A percentile compares a stretch with the other conserved stretches of the same genome.
Evolutionary conservation across 768 basidiomycete species (phyloP).

Genomic region (Suillus paluster): DNA sequence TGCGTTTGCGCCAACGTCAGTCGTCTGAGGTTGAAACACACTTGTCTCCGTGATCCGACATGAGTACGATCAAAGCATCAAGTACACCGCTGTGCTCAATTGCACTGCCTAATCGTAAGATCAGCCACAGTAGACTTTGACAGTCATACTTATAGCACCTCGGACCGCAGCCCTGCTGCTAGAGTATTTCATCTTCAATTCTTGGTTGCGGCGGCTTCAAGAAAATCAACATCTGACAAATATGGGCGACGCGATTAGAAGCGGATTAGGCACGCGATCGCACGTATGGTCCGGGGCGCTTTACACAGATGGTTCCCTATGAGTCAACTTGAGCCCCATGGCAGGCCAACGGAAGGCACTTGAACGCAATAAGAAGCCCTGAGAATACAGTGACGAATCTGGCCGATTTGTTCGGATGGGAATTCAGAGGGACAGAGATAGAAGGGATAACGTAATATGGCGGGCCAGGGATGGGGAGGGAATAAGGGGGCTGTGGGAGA

Average conservation of each 20-base stretch:
- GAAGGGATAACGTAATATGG: not conserved
- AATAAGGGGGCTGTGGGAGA: not conserved
- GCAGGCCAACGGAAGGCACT: too few species aligned
- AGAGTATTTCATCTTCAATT: not conserved
- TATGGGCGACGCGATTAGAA: not conserved
- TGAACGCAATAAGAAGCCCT: not conserved
- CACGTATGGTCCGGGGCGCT: not conserved
- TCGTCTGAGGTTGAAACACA: slow-evolving; percentile 77
- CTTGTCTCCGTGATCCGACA: slow-evolving; percentile 71
- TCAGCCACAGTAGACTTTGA: not conserved
- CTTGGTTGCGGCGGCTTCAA: not conserved
- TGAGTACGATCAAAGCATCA: slow-evolving; percentile 16
- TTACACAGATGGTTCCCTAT: not conserved
- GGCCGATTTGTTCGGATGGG: not conserved
- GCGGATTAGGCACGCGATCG: too few species aligned
- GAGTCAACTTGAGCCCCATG: not conserved
- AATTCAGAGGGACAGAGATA: not conserved
- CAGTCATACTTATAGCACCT: too few species aligned
- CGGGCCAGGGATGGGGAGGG: not conserved
- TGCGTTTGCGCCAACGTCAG: slow-evolving; percentile 85
- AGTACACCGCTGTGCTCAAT: slow-evolving; percentile 92
- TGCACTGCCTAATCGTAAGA: slow-evolving; percentile 69
- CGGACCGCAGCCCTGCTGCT: not conserved
- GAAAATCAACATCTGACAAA: not conserved
- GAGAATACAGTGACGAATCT: not conserved